These are phyloP conservation scores for Rachicladosporium sp. DNA, from an alignment of 2,329 filamentous ascomycete genomes.

Conservation along the genomic window DNA sequence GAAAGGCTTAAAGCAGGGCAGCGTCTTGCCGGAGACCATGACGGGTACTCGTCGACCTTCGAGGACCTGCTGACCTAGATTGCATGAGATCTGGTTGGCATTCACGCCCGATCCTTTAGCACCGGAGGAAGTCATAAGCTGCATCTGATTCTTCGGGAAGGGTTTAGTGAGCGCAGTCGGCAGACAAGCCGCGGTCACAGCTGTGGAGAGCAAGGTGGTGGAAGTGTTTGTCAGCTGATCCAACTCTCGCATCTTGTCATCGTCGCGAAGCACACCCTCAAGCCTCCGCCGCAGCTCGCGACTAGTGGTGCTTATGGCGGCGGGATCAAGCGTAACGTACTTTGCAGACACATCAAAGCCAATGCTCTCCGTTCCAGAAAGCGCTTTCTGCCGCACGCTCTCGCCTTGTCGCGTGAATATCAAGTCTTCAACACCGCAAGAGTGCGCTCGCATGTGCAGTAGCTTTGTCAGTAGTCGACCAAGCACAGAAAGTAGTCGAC, in stretches of 20 bases:
- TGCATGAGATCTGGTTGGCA: conserved; percentile 94
- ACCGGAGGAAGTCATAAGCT: conserved; percentile 93
- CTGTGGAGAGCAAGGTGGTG: conserved; percentile 61
- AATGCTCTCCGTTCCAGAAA: conserved; percentile 54
- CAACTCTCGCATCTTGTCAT: conserved; percentile 79
- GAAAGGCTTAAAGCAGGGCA: conserved; percentile 87
- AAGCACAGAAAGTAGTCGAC: conserved; percentile 76
- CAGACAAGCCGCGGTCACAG: conserved; percentile 66
- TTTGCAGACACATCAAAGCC: conserved; percentile 72
- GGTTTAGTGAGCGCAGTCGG: conserved; percentile 74
- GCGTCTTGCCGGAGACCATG: conserved; percentile 94
- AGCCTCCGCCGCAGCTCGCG: conserved; percentile 63
- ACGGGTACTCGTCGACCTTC: conserved; percentile 89
- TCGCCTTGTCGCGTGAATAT: conserved; percentile 74
- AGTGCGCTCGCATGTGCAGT: conserved; percentile 87
- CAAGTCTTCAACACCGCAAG: conserved; percentile 93
- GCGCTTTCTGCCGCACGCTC: conserved; percentile 51
- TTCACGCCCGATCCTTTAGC: conserved; percentile 91
- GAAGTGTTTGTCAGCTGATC: conserved; percentile 72
- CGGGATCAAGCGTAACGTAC: conserved; percentile 71
- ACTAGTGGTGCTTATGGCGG: conserved; percentile 49
- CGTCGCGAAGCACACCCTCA: conserved; percentile 82
- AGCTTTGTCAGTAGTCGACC: conserved; percentile 81
- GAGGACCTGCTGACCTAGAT: conserved; percentile 89
- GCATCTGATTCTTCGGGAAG: conserved; percentile 97